phyloP scores from a whole-genome alignment of 257 asterid species.

The Echium plantagineum region DNA sequence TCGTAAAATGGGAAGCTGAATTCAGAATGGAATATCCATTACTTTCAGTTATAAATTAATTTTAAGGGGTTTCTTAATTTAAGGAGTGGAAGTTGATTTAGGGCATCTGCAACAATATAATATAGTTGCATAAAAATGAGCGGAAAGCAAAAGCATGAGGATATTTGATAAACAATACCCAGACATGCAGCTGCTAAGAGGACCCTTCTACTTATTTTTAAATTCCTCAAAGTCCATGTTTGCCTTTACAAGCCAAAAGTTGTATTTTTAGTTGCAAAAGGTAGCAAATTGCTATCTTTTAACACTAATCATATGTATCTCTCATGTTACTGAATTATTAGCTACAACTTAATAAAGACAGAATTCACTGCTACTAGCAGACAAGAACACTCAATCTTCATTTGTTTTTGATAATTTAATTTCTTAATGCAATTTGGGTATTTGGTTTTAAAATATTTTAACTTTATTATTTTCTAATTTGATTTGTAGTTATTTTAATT shows the following conservation, averaged over 20 bases:
- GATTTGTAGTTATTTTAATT: too few relatives aligned
- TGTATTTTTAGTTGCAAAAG: constrained; percentile 8
- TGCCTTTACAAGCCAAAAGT: constrained; percentile 37
- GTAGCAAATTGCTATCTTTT: constrained; percentile 21
- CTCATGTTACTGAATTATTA: constrained; percentile 78
- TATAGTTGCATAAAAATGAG: not conserved
- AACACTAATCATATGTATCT: constrained; percentile 40
- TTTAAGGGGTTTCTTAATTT: too few relatives aligned
- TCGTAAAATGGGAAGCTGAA: too few relatives aligned
- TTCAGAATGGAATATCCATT: too few relatives aligned
- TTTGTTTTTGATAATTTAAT: too few relatives aligned
- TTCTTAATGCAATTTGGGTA: too few relatives aligned
- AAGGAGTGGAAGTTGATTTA: too few relatives aligned
- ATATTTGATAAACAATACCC: not conserved
- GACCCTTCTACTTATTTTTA: constrained; percentile 4
- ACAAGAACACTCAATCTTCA: constrained; percentile 14
- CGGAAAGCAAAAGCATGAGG: constrained; percentile 10
- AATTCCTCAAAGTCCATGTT: constrained; percentile 22
- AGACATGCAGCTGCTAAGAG: constrained; percentile 8
- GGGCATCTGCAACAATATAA: too few relatives aligned
- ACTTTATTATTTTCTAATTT: too few relatives aligned
- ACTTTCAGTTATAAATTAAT: too few relatives aligned
- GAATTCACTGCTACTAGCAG: constrained; percentile 22
- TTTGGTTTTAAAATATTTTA: too few relatives aligned
- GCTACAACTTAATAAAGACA: constrained; percentile 24